Evolutionary conservation across 768 basidiomycete genomes (phyloP).

Genomic region (Hypsizygus marmoreus): DNA sequence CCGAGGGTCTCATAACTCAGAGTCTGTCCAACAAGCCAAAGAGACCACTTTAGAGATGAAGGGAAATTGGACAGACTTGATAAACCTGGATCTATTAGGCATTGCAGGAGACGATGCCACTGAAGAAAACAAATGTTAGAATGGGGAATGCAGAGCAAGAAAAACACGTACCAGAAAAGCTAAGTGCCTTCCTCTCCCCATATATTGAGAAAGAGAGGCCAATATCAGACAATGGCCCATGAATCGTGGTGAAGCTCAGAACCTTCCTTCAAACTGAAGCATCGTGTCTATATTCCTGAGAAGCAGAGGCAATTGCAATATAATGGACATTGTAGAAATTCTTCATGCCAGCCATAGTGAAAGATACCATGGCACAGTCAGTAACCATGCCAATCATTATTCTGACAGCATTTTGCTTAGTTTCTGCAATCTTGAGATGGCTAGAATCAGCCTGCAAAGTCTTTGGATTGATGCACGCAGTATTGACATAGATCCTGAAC

Average conservation of each 20-base stretch:
- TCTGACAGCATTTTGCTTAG: background rate
- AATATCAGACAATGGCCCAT: background rate
- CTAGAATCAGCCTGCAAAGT: background rate
- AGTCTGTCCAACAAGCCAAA: no score
- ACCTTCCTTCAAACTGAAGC: constrained; percentile 6
- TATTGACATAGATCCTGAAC: constrained; percentile 1
- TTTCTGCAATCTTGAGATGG: background rate
- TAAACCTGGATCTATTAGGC: background rate
- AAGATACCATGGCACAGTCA: constrained; percentile 1
- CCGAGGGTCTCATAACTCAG: background rate
- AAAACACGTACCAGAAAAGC: background rate
- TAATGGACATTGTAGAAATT: background rate
- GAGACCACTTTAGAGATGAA: no score
- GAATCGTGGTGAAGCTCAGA: constrained; percentile 1
- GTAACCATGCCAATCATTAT: constrained; percentile 12
- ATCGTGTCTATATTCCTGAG: constrained; percentile 8
- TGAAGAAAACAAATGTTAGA: background rate
- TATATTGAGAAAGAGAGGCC: constrained; percentile 2
- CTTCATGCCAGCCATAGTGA: background rate
- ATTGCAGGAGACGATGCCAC: background rate
- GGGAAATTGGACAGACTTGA: background rate
- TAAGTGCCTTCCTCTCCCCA: background rate
- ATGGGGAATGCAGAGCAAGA: background rate
- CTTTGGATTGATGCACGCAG: constrained; percentile 2
- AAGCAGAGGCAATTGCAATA: constrained; percentile 6